These are phyloP conservation scores for Bipolaris victoriae DNA, from an alignment of 2,329 filamentous ascomycete genomes.

Conservation along the genomic window DNA sequence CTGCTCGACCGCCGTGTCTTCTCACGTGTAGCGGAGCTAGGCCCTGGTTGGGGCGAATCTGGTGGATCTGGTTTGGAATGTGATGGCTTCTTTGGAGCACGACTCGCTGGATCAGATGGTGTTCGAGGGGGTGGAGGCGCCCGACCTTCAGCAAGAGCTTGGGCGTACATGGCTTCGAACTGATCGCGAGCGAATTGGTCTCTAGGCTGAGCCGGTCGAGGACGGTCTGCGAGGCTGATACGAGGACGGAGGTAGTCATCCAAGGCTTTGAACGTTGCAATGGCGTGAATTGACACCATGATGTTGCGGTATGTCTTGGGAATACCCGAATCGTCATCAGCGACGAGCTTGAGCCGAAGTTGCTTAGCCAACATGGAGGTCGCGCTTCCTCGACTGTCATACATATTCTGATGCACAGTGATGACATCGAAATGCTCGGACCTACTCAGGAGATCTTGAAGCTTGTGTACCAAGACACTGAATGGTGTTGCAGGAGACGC, in stretches of 20 bases:
- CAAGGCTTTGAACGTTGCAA: conserved; percentile 94
- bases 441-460: conserved; percentile 93
- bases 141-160: conserved; percentile 63
- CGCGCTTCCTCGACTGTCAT: conserved; percentile 89
- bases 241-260: conserved; percentile 94
- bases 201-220: conserved; percentile 64
- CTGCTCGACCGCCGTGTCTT: conserved; percentile 71
- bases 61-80: conserved; percentile 44
- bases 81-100: conserved; percentile 38
- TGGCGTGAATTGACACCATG: conserved; percentile 98
- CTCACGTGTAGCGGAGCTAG: conserved; percentile 59
- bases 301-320: conserved; percentile 88
- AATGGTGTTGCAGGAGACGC: conserved; percentile 82
- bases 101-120: conserved; percentile 42
- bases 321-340: conserved; percentile 89
- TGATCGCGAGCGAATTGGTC: conserved; percentile 67
- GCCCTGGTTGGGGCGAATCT: conserved; percentile 55
- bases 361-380: conserved; percentile 97
- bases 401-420: conserved; percentile 90
- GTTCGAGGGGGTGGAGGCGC: conserved; percentile 46
- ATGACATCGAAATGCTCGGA: conserved; percentile 98
- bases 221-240: conserved; percentile 78
- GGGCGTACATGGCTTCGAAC: conserved; percentile 74
- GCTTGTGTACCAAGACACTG: conserved; percentile 87
- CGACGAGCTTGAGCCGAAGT: conserved; percentile 83